These are phyloP conservation scores for Hibiscus syriacus DNA, from an alignment of 345 rosid species.

Conservation along the genomic window DNA sequence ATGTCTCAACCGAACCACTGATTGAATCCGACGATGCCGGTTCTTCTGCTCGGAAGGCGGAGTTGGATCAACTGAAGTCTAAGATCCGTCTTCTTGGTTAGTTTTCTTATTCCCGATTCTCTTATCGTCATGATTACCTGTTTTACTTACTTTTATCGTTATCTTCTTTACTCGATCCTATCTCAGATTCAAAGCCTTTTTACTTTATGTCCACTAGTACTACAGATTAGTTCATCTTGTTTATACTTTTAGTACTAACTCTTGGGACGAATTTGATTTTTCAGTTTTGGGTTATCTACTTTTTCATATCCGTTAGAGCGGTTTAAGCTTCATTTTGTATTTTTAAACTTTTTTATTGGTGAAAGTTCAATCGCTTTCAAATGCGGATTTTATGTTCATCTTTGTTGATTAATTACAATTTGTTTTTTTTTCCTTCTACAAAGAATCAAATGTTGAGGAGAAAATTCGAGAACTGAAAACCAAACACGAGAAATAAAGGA, in stretches of 20 bases:
- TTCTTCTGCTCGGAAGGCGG: constrained; percentile 10
- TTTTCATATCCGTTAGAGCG: neutral
- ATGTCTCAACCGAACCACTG: neutral
- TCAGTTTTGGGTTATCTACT: neutral
- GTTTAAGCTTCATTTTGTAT: neutral
- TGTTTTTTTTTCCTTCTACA: neutral
- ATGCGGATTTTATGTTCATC: too few relatives aligned
- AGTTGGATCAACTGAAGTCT: constrained; percentile 16
- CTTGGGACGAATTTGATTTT: neutral
- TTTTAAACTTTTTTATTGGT: neutral
- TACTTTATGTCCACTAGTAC: neutral
- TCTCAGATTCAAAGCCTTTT: constrained; percentile 1
- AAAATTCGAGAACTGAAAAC: constrained; percentile 45
- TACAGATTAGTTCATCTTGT: neutral
- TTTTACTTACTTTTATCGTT: too few relatives aligned
- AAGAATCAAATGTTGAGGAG: constrained; percentile 63
- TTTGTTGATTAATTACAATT: too few relatives aligned
- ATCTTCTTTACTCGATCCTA: neutral
- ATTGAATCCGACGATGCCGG: neutral
- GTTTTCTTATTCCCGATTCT: neutral
- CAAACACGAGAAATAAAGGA: constrained; percentile 46
- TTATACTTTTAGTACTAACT: neutral
- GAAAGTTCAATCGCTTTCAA: neutral
- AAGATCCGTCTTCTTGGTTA: constrained; percentile 9
- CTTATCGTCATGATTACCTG: neutral